Evolutionary conservation across 331 rosid genomes (phyloP).

Genomic region (Cydonia oblonga): DNA sequence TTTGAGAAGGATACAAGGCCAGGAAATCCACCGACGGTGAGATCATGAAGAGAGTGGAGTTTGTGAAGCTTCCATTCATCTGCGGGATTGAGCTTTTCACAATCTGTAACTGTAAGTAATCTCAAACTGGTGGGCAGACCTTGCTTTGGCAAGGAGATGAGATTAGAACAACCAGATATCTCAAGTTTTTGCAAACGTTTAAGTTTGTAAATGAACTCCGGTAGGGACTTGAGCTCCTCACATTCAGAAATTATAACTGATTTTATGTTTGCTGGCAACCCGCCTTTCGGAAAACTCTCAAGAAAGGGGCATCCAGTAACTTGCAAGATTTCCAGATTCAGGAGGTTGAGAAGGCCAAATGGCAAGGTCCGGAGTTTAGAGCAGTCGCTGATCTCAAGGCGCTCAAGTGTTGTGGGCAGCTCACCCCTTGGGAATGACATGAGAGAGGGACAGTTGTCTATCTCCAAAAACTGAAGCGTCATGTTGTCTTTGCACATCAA

Average conservation of each 20-base stretch:
- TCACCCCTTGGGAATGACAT: not conserved
- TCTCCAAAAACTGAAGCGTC: constrained; percentile 2
- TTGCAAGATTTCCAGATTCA: constrained; percentile 1
- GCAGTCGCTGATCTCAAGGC: not conserved
- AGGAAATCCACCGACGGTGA: not conserved
- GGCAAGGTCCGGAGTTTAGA: not conserved
- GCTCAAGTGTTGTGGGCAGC: not conserved
- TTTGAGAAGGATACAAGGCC: not conserved
- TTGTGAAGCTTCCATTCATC: not conserved
- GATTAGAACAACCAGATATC: constrained; percentile 1
- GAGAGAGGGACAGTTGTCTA: constrained; percentile 4
- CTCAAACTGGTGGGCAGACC: constrained; percentile 11
- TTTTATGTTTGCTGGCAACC: not conserved
- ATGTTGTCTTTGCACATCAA: not conserved
- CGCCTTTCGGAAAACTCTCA: not conserved
- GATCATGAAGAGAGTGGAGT: not conserved
- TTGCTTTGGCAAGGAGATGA: constrained; percentile 1
- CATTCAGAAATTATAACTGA: not conserved
- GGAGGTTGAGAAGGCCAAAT: not conserved
- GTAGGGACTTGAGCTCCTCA: not conserved
- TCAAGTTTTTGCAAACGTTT: not conserved
- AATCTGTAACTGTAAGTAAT: not conserved
- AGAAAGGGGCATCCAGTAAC: not conserved
- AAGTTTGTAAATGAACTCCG: not conserved
- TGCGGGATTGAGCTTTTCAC: not conserved